Base-by-base conservation (phyloP, 2,329 filamentous ascomycete species). In the Diplodia sapinea region DNA sequence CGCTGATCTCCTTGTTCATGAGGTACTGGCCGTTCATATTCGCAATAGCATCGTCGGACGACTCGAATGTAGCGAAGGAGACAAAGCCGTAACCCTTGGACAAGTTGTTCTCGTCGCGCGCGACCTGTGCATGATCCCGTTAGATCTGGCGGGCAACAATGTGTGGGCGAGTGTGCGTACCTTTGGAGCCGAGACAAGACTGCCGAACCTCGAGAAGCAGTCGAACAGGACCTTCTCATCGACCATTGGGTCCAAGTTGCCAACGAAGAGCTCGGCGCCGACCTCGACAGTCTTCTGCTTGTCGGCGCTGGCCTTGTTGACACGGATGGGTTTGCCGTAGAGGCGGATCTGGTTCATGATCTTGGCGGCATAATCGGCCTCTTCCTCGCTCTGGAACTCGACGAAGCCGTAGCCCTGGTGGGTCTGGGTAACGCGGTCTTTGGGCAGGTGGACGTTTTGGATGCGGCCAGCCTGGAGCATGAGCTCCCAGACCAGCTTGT, bases 361-460 rank as follows among this genome's bases (percentile, higher is more conserved):
- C 77, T 94, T 91, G 73, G 93, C 91, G 26, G 95, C 94, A 82
- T 99, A 99, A 78, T 98, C 95, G 74, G 95, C 95, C 79, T 97
- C 95, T 75, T 93, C 89, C 78, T 97, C 93, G 72, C 91, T 94
- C 76, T 93, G 94, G 80, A 97, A 99, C 81, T 99, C 95, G 80
- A 99, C 95, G 81, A 99, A 99, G 74, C 95, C 95, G 84, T 97
- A 99, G 73, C 95, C 95, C 81, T 98, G 95, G 80, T 99, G 95
- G 68, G 90, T 91, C 77, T 97, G 93, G 56, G 95, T 97, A 73
- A 99, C 95, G 79, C 95, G 92, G 80, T 99, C 95, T 84, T 97
- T 97, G 67, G 95, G 95, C 77, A 99, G 89, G 82, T 99, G 95
- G 71, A 99, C 94, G 81, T 98, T 98, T 77, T 96, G 92, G 74